A percentile compares a stretch with the other conserved stretches of the same genome.
Conservation (phyloP, 2,329 filamentous ascomycete genomes). For the Colletotrichum magnum region DNA sequence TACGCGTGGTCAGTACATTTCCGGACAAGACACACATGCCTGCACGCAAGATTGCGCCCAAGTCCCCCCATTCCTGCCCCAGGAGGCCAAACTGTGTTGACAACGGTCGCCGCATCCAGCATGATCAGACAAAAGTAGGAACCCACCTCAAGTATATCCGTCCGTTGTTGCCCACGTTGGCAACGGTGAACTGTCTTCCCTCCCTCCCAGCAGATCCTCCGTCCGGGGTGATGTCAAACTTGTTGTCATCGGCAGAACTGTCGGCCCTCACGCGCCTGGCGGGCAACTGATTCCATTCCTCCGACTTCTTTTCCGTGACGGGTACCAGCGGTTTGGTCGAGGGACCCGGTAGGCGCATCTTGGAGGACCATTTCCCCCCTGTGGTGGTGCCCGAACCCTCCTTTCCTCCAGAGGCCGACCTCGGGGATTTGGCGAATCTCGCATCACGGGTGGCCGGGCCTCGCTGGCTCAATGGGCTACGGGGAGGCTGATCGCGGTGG, state of each 20-base stretch:
- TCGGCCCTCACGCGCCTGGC: constrained; percentile 62
- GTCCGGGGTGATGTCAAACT: constrained; percentile 71
- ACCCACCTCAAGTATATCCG: constrained; percentile 85
- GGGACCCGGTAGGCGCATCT: constrained; percentile 45
- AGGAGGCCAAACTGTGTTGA: neutral
- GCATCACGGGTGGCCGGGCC: constrained; percentile 30
- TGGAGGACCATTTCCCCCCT: constrained; percentile 44
- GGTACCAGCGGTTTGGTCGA: constrained; percentile 59
- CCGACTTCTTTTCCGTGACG: constrained; percentile 61
- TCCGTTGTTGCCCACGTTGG: constrained; percentile 87
- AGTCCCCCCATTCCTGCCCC: constrained; percentile 32
- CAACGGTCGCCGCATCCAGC: constrained; percentile 25
- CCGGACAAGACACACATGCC: constrained; percentile 22
- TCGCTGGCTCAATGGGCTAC: constrained; percentile 33
- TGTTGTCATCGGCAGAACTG: constrained; percentile 63
- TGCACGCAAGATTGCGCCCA: constrained; percentile 31
- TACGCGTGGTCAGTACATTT: constrained; percentile 50
- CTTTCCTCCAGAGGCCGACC: constrained; percentile 42
- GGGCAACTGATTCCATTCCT: constrained; percentile 54
- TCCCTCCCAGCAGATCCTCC: constrained; percentile 73
- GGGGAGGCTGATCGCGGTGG: constrained; percentile 31
- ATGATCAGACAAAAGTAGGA: neutral
- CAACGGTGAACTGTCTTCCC: constrained; percentile 82
- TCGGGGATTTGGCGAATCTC: constrained; percentile 42
- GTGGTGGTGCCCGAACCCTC: constrained; percentile 38